Evolutionary conservation across 208 protist genomes (phyloP), one percentile per base, ranked within the genome.

Genomic region (Spironucleus salmonicida): DNA sequence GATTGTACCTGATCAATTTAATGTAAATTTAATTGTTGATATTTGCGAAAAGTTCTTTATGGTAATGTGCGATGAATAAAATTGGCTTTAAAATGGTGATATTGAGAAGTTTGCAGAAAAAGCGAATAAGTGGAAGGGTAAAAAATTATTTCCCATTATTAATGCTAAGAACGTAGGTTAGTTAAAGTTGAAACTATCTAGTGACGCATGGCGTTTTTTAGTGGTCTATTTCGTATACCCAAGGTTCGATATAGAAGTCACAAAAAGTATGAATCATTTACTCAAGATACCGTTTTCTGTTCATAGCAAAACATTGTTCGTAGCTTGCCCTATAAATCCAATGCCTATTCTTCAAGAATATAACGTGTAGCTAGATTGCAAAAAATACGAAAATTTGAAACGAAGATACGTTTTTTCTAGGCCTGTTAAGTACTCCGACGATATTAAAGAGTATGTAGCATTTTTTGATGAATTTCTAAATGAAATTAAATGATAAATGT

Each of bases 251-350:
- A 45, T 71, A 2, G 34, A 71, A 4, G 64, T 71, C 38, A 71
- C 64, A 7, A n/a, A 38, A 29, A 19, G 11, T 11, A 71, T 71
- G 64, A 71, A 71, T 35, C 64, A 71, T n/a, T 38, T 71, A 15
- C 64, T 71, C 9, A 71, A 71, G n/a, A n/a, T 71, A 9, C 64
- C 64, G n/a, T 71, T 71, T 35, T 71, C 64, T 11, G 64, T 71
- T 27, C 64, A 71, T n/a, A 7, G 23, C 29, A 67, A 67, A 30
- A 38, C 61, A n/a, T n/a, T n/a, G n/a, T n/a, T n/a, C n/a, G n/a
- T n/a, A n/a, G n/a, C n/a, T n/a, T n/a, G n/a, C n/a, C n/a, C n/a
- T n/a, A n/a, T n/a, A n/a, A n/a, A n/a, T n/a, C n/a, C n/a, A n/a
- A n/a, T n/a, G n/a, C n/a, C n/a, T n/a, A n/a, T n/a, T n/a, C n/a